Base-by-base conservation (phyloP, 2,329 filamentous ascomycete species). In the Didymella segeticola region DNA sequence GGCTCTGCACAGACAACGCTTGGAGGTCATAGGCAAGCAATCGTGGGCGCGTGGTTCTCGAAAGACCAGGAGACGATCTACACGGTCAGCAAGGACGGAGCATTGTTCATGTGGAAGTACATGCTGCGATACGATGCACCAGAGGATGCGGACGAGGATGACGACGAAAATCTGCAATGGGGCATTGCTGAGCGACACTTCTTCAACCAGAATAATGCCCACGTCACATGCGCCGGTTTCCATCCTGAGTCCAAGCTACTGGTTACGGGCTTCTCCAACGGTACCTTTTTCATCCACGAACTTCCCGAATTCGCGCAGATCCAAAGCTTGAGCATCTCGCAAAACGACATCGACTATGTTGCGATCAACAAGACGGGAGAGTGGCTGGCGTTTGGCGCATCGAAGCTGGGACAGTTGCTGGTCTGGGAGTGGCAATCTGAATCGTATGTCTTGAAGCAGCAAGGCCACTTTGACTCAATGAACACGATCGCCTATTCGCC, bases 351-450 rank as follows among this genome's bases (percentile, higher is more conserved):
- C 58, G 93, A 98, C 71, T 92, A 90, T 67, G 91, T 98, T 50
- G 91, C 92, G 0, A 91, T 97, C 70, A 99, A 98, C 78, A 89
- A 90, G 73, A 90, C 89, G 26, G 95, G 95, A 46, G 93, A 98
- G 78, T 99, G 95, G 95, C 80, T 99, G 19, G 96, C 96, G 0
- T 97, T 99, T 73, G 95, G 93, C 12, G 95, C 96, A 0, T 96
- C 95, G 2, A 96, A 96, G 67, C 83, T 96, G 5, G 96, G 96
- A 0, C 95, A 99, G 72, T 81, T 99, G n/a, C 79, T 99, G 4
- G 95, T 99, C 4, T 99, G 95, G 95, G 95, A 99, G 74, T 99
- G 96, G 93, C 93, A 98, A 72, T 99, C 95, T 0, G 96, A 99
- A 75, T 98, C 93, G 5, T 99, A 99, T 75, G 96, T 99, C 53